Base-by-base conservation (phyloP, 164 flowering plant species). In the Platanus orientalis region DNA sequence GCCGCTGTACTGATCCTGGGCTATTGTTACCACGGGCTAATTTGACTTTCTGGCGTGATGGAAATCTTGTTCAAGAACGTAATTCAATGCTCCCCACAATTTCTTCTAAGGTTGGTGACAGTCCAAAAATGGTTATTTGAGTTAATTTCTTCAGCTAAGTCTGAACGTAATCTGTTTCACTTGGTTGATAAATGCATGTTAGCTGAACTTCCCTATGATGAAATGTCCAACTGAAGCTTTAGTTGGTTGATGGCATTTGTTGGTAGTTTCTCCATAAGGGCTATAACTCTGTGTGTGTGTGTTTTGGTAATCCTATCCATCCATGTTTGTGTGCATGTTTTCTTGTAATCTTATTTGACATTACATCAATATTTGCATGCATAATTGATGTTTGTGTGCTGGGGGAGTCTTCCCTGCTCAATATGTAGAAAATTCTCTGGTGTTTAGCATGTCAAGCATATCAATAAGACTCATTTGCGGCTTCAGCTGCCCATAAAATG, bases 61-160 rank as follows among this genome's bases (percentile, higher is more conserved):
- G 96, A 17, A 86, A 85, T 73, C 76, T 94, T 66, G 99, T 94
- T 16, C 81, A 91, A 24, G 96, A 94, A 70, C 84, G 92, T 4
- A 94, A 91, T 81, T 90, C 90, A 34, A 94, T 91, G 96, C 96
- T 94, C 45, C 97, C 97, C 7, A 94, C 98, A n/a, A 89, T 94
- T 64, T 90, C 98, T 55, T 81, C 98, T 3, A 94, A 94, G 97
- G 98, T 90, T 53, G 26, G 74, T 62, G 26, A 51, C 61, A 65
- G 40, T 57, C 16, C 30, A 21, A 20, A 27, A 6, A 53, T n/a
- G 42, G 12, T 23, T 10, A 25, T 6, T 19, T 27, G 19, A 2
- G 47, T 45, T 11, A 26, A 28, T 47, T 1, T 4, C 6, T n/a
- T 1, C 39, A 24, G 40, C 4, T 13, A 52, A n/a, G 12, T 29